These are phyloP conservation scores for Aspergillus haitiensis DNA, from an alignment of 495 filamentous ascomycete genomes.

Conservation along the genomic window DNA sequence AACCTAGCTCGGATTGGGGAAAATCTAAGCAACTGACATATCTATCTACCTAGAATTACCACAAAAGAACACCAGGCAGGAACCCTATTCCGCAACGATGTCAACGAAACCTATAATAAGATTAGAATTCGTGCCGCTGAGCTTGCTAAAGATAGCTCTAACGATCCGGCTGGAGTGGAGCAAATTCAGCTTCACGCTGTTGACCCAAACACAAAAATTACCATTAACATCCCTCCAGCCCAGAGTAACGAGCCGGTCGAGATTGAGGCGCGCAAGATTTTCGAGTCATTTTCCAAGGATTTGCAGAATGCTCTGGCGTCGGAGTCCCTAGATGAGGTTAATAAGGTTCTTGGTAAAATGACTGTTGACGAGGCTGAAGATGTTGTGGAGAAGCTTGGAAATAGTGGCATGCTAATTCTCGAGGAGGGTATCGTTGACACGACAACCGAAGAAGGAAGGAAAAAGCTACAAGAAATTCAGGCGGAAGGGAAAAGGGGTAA, in stretches of 20 bases:
- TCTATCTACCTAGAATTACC: slow-evolving; percentile 63
- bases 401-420: slow-evolving; percentile 88
- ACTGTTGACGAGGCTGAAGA: slow-evolving; percentile 90
- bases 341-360: slow-evolving; percentile 94
- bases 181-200: slow-evolving; percentile 97
- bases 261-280: slow-evolving; percentile 68
- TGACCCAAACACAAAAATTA: slow-evolving; percentile 89
- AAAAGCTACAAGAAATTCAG: slow-evolving; percentile 76
- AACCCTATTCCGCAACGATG: slow-evolving; percentile 88
- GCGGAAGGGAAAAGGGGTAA: slow-evolving; percentile 47
- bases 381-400: slow-evolving; percentile 76
- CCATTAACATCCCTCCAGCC: slow-evolving; percentile 69
- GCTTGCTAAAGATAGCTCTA: slow-evolving; percentile 65
- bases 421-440: slow-evolving; percentile 94
- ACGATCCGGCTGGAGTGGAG: slow-evolving; percentile 74
- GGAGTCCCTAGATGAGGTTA: slow-evolving; percentile 88
- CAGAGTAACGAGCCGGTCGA: slow-evolving; percentile 65
- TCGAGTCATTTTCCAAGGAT: slow-evolving; percentile 78
- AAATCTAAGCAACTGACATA: slow-evolving; percentile 20
- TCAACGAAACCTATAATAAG: slow-evolving; percentile 76
- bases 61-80: slow-evolving; percentile 89
- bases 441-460: slow-evolving; percentile 86
- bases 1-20: neutral
- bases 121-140: slow-evolving; percentile 80
- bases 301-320: slow-evolving; percentile 79